Conservation (phyloP, 2,329 filamentous ascomycete genomes). For the Pseudocercospora vitis region DNA sequence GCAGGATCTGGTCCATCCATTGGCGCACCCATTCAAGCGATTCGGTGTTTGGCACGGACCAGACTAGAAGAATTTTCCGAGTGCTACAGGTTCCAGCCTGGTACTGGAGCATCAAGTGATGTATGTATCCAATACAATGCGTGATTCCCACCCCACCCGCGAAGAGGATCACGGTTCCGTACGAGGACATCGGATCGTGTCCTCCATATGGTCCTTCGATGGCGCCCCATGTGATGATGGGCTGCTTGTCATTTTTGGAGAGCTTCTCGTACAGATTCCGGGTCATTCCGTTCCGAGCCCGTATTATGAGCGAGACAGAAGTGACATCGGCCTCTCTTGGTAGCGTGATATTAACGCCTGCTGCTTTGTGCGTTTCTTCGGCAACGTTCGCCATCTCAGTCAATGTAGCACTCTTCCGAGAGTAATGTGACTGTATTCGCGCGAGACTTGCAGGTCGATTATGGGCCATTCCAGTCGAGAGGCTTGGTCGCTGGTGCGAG, state of each 20-base stretch:
- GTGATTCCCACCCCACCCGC: conserved; percentile 80
- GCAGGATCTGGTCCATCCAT: conserved; percentile 66
- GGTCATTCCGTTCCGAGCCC: conserved; percentile 73
- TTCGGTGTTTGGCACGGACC: conserved; percentile 74
- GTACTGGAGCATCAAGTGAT: conserved; percentile 68
- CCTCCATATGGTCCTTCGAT: conserved; percentile 77
- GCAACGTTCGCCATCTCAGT: conserved; percentile 23
- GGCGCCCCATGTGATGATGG: conserved; percentile 63
- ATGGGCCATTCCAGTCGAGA: conserved; percentile 10
- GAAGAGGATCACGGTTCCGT: conserved; percentile 76
- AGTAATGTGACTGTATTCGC: conserved; percentile 8
- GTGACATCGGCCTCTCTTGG: conserved; percentile 39
- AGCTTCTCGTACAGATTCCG: conserved; percentile 68
- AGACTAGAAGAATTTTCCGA: conserved; percentile 71
- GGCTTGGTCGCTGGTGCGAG: conserved; percentile 13
- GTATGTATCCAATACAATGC: conserved; percentile 73
- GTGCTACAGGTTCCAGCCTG: conserved; percentile 68
- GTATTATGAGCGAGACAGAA: conserved; percentile 68
- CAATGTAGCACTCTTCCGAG: conserved; percentile 15
- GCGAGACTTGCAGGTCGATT: conserved; percentile 12
- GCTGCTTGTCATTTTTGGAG: conserved; percentile 59
- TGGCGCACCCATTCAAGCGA: conserved; percentile 62
- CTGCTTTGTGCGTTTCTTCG: conserved; percentile 21
- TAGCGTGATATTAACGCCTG: conserved; percentile 26
- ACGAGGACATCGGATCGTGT: conserved; percentile 68